Base-by-base conservation (phyloP, 169 alveolate genomes). In the Theileria annulata region DNA sequence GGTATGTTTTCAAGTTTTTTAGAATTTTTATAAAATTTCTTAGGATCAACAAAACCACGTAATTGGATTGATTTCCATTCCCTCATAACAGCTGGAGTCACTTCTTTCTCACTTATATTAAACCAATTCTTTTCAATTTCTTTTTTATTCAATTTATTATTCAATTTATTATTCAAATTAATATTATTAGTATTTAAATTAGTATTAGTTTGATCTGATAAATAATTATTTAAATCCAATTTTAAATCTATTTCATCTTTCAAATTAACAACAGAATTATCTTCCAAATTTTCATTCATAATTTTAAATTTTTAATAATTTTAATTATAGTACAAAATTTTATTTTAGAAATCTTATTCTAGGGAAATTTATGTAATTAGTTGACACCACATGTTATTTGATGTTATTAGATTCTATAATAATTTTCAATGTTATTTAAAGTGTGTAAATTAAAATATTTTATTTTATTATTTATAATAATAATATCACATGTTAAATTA, bases 21-120 rank as follows among this genome's bases (percentile, higher is more conserved):
- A 33, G 27, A 30, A 12, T 78, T 78, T 58, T 76, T 82, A 42
- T 82, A 82, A 67, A 82, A 82, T 27, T 42, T 74, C 27, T 82
- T 82, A 8, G 88, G 88, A 63, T 82, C 75, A 56, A 82, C 62
- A 42, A 71, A 82, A 0, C 85, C 85, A 8, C 88, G 59, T 25
- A 82, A 47, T 58, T 82, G 88, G 0, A 82, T 82, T 0, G 88
- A 77, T 49, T 77, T 48, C 88, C 88, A 82, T 21, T 82, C 88
- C 9, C 88, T 25, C 56, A 67, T 48, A 25, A 51, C 70, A 33
- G 63, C 77, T 12, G 30, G 74, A 2, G 88, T 75, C 0, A 68
- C 73, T 47, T 82, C 88, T 1, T 70, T 58, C 49, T 82, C 88
- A 5, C 63, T 80, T 9, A 80, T 67, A 10, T 75, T 69, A 42